Percentiles rank a stretch among this genome's conserved stretches.
Evolutionary conservation across 805 yeast species (phyloP).

Genomic region (Wickerhamomyces ciferrii): DNA sequence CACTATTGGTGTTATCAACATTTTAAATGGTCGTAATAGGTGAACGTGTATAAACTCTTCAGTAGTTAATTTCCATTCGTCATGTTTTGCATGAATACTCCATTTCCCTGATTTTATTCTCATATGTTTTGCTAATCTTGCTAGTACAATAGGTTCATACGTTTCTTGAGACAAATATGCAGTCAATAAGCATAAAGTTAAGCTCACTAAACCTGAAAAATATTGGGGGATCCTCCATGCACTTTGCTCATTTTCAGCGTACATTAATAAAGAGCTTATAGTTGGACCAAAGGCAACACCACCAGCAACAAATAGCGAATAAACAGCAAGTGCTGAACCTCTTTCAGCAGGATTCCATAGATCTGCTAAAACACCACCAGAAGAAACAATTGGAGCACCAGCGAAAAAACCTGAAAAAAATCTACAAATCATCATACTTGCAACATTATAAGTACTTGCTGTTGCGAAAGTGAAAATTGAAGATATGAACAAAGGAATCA

Average conservation of each 20-base stretch:
- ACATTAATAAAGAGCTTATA: conserved; percentile 41
- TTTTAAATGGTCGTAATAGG: conserved; percentile 13
- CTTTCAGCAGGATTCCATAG: conserved; percentile 42
- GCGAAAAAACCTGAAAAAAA: conserved; percentile 58
- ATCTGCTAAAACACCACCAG: conserved; percentile 53
- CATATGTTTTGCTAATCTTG: conserved; percentile 7
- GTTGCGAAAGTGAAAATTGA: conserved; percentile 41
- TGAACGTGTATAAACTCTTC: conserved; percentile 11
- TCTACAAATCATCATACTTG: conserved; percentile 46
- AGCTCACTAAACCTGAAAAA: conserved; percentile 38
- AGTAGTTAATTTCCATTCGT: conserved; percentile 11
- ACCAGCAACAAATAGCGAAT: conserved; percentile 39
- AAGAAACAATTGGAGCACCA: conserved; percentile 53
- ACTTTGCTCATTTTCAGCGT: conserved; percentile 31
- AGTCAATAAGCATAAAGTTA: conserved; percentile 30
- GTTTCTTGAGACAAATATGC: conserved; percentile 25
- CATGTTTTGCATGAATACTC: conserved; percentile 11
- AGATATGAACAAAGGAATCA: conserved; percentile 34
- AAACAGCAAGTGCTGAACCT: conserved; percentile 49
- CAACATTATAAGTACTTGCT: conserved; percentile 44
- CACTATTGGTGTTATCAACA: conserved; percentile 25
- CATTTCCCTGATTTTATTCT: conserved; percentile 7
- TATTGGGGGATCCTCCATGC: conserved; percentile 57
- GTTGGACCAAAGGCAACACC: conserved; percentile 43
- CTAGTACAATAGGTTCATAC: conserved; percentile 8